Evolutionary conservation across 306 rosid genomes (phyloP).

Genomic region (Alnus rubra): DNA sequence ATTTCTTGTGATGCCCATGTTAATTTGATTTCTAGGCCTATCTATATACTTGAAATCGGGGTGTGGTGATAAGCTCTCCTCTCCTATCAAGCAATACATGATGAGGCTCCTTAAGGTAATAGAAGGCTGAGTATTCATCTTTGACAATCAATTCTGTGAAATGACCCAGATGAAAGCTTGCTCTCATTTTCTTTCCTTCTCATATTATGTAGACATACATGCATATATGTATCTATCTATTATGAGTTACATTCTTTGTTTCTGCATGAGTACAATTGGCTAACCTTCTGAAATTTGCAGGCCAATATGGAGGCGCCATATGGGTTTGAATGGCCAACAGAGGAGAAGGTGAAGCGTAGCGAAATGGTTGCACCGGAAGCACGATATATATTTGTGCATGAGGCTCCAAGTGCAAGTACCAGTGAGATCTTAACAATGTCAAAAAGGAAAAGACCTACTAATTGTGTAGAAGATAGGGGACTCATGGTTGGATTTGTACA

Average conservation of each 20-base stretch:
- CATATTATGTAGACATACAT: not conserved
- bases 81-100: conserved; percentile 57
- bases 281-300: conserved; percentile 42
- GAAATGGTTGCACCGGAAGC: conserved; percentile 82
- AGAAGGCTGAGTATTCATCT: conserved; percentile 6
- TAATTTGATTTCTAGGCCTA: conserved; percentile 55
- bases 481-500: conserved; percentile 79
- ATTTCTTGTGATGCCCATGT: conserved; percentile 6
- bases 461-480: conserved; percentile 35
- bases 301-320: conserved; percentile 80
- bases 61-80: conserved; percentile 64
- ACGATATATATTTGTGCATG: conserved; percentile 65
- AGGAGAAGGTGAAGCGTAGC: conserved; percentile 81
- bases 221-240: not conserved
- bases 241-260: not conserved
- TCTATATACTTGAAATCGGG: conserved; percentile 67
- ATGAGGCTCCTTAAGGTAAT: conserved; percentile 85
- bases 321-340: conserved; percentile 71
- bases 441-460: conserved; percentile 28
- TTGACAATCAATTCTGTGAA: not conserved
- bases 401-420: conserved; percentile 41
- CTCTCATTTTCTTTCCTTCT: not conserved
- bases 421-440: conserved; percentile 29
- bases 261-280: conserved; percentile 6
- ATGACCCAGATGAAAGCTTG: not conserved